phyloP scores from a whole-genome alignment of 2,329 filamentous ascomycete genomes.

The Epichloe sp. region DNA sequence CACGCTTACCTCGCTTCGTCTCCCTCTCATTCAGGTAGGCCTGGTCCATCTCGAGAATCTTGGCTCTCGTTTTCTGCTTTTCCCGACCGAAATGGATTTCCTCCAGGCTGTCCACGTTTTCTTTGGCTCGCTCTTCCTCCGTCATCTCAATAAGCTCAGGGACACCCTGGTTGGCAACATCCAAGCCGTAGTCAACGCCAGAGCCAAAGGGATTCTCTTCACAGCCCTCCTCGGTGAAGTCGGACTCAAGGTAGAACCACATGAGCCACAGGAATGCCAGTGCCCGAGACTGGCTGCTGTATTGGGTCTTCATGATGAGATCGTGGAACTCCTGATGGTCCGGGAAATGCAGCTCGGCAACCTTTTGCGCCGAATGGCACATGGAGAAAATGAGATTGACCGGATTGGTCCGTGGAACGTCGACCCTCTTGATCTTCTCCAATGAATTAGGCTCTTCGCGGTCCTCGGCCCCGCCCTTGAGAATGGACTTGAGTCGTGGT shows the following conservation, averaged over 20 bases:
- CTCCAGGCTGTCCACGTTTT: slow-evolving; percentile 62
- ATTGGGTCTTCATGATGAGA: slow-evolving; percentile 78
- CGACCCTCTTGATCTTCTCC: slow-evolving; percentile 59
- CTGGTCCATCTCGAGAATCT: slow-evolving; percentile 64
- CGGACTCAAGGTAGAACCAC: slow-evolving; percentile 97
- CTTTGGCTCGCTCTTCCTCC: slow-evolving; percentile 48
- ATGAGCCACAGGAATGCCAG: slow-evolving; percentile 92
- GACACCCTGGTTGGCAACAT: slow-evolving; percentile 55
- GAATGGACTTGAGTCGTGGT: slow-evolving; percentile 86
- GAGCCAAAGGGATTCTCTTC: slow-evolving; percentile 81
- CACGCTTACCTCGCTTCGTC: slow-evolving; percentile 38
- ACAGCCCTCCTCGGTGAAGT: slow-evolving; percentile 80
- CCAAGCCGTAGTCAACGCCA: slow-evolving; percentile 51
- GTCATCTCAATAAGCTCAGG: slow-evolving; percentile 54
- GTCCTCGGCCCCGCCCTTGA: slow-evolving; percentile 94
- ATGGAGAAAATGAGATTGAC: slow-evolving; percentile 96
- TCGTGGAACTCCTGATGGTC: slow-evolving; percentile 85
- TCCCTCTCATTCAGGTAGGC: slow-evolving; percentile 51
- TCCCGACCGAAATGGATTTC: slow-evolving; percentile 58
- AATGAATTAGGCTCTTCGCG: slow-evolving; percentile 69
- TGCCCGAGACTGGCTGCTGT: slow-evolving; percentile 72
- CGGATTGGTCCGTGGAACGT: slow-evolving; percentile 72
- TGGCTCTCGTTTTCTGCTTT: slow-evolving; percentile 62
- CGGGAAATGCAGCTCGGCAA: slow-evolving; percentile 87
- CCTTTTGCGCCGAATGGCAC: slow-evolving; percentile 75